Percentiles rank a stretch among this genome's conserved stretches.
Conservation (phyloP, 2,329 filamentous ascomycete genomes). For the Fusarium tanahbumbuense region DNA sequence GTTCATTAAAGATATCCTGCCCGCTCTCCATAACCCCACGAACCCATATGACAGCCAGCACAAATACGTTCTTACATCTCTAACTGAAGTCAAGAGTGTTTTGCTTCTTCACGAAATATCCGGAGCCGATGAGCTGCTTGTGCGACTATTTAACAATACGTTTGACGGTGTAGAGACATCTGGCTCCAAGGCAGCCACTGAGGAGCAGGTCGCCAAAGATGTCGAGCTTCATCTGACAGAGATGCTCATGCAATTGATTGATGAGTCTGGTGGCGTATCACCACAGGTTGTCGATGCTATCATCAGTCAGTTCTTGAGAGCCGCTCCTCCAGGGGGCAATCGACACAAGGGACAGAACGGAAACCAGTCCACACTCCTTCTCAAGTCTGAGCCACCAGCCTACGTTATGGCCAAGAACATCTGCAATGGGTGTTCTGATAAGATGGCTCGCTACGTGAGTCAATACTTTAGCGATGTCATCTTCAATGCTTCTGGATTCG, state of each 20-base stretch:
- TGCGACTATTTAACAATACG: constrained; percentile 85
- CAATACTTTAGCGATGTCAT: constrained; percentile 99
- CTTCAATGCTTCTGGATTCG: constrained; percentile 80
- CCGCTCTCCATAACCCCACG: constrained; percentile 84
- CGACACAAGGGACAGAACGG: constrained; percentile 74
- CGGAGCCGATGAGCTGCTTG: constrained; percentile 80
- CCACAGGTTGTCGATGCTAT: constrained; percentile 89
- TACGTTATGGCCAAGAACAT: constrained; percentile 98
- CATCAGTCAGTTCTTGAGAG: constrained; percentile 93
- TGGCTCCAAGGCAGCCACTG: constrained; percentile 74
- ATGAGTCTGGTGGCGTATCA: constrained; percentile 82
- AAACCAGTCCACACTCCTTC: constrained; percentile 83
- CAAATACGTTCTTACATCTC: constrained; percentile 87
- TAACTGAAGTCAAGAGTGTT: constrained; percentile 94
- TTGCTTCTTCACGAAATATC: constrained; percentile 90
- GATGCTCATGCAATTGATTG: constrained; percentile 85
- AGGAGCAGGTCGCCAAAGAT: constrained; percentile 89
- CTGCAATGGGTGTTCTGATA: constrained; percentile 88
- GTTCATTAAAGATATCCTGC: constrained; percentile 85
- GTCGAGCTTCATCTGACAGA: constrained; percentile 93
- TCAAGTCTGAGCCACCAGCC: constrained; percentile 89
- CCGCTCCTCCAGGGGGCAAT: constrained; percentile 75
- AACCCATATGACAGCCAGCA: constrained; percentile 95
- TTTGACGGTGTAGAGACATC: constrained; percentile 91
- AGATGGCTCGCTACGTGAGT: constrained; percentile 93